These are phyloP conservation scores for Dioszegia crocea DNA, from an alignment of 768 basidiomycete species.

Conservation along the genomic window DNA sequence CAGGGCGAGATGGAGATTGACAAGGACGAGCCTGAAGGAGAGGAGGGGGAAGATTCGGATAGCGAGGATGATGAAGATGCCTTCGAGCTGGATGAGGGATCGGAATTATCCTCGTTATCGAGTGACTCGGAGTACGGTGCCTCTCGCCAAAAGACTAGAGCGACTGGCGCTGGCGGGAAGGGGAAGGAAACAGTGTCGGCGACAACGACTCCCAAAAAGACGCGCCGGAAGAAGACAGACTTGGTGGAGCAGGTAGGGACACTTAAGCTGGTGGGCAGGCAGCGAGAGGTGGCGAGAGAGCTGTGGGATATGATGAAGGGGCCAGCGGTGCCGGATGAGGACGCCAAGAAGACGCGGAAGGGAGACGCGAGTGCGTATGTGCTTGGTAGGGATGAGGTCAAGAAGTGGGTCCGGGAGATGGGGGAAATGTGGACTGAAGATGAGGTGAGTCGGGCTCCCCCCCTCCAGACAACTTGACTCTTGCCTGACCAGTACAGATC, in stretches of 20 bases:
- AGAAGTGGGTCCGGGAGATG: slow-evolving; percentile 35
- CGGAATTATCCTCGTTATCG: slow-evolving; percentile 16
- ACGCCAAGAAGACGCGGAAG: background rate
- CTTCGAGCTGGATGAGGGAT: slow-evolving; percentile 11
- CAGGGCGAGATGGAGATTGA: slow-evolving; percentile 21
- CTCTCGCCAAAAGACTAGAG: background rate
- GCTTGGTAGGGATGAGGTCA: slow-evolving; percentile 43
- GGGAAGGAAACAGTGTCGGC: background rate
- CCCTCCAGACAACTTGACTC: too few relatives aligned
- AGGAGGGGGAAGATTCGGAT: background rate
- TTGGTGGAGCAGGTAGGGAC: slow-evolving; percentile 3
- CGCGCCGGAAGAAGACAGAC: background rate
- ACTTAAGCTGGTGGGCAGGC: slow-evolving; percentile 24
- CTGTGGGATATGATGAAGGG: slow-evolving; percentile 46
- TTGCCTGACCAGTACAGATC: slow-evolving; percentile 20
- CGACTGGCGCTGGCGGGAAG: background rate
- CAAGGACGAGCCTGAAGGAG: slow-evolving; percentile 21
- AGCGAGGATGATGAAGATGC: slow-evolving; percentile 13
- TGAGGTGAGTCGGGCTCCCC: slow-evolving; percentile 32
- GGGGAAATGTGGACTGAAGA: slow-evolving; percentile 47
- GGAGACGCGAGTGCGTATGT: slow-evolving; percentile 6
- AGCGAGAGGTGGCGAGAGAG: slow-evolving; percentile 40
- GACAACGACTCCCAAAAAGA: background rate
- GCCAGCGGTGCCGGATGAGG: background rate
- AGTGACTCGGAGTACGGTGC: slow-evolving; percentile 13